Conservation (phyloP, 345 rosid genomes). For the Zanthoxylum bungeanum region DNA sequence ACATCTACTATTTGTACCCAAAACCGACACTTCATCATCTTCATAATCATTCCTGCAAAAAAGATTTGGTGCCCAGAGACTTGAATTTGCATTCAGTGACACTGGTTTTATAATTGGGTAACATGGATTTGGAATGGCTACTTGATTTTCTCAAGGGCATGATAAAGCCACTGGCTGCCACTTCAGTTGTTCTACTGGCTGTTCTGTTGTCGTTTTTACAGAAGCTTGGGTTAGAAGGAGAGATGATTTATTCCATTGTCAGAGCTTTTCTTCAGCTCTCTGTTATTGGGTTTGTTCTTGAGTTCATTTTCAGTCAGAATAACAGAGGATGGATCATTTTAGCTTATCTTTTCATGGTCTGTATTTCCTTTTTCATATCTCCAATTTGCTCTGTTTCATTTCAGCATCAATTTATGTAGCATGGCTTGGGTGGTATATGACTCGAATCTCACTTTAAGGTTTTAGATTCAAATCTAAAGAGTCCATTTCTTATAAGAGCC, state of each 20-base stretch:
- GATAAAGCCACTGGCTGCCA: conserved; percentile 80
- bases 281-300: conserved; percentile 81
- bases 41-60: not conserved
- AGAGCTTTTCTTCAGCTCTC: conserved; percentile 85
- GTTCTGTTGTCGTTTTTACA: conserved; percentile 55
- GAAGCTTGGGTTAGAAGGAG: conserved; percentile 69
- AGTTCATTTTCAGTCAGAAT: conserved; percentile 66
- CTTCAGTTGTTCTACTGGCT: conserved; percentile 71
- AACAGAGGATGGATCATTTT: conserved; percentile 65
- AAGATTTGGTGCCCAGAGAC: not conserved
- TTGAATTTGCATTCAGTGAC: not conserved
- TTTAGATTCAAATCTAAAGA: no score
- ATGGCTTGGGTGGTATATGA: no score
- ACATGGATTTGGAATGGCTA: conserved; percentile 53
- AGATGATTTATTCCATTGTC: conserved; percentile 69
- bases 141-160: conserved; percentile 57
- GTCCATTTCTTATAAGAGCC: no score
- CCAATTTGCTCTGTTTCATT: not conserved
- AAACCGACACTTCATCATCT: not conserved
- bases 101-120: not conserved
- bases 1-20: not conserved
- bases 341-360: conserved; percentile 88
- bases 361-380: not conserved
- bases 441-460: no score
- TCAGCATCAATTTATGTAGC: not conserved